phyloP scores from a whole-genome alignment of 106 monocot species.

The Alisma plantagoaquatica region DNA sequence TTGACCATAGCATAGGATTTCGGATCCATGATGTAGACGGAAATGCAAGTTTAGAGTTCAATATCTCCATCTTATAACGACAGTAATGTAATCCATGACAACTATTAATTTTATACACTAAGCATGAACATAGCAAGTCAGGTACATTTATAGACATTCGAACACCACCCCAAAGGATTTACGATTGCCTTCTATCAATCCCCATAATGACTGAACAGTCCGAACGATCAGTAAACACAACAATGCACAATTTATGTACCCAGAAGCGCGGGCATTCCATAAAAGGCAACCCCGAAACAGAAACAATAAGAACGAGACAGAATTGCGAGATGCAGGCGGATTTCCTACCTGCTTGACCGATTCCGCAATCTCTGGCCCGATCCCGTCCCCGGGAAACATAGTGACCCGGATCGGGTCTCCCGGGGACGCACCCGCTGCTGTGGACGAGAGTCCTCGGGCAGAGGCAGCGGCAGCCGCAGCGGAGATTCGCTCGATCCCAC shows the following conservation, averaged over 20 bases:
- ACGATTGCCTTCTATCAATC: no score
- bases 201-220: no score
- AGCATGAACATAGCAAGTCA: no score
- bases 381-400: conserved; percentile 82
- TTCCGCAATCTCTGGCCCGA: conserved; percentile 78
- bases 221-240: not conserved
- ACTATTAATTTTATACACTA: no score
- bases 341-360: conserved; percentile 84
- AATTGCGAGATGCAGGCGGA: not conserved
- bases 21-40: no score
- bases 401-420: conserved; percentile 40
- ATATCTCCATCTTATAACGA: no score
- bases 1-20: no score
- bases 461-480: not conserved
- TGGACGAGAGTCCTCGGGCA: conserved; percentile 4
- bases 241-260: not conserved
- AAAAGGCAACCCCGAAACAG: not conserved
- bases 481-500: not conserved
- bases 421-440: not conserved
- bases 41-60: no score
- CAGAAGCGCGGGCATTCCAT: not conserved
- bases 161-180: no score
- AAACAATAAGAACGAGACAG: not conserved
- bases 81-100: no score
- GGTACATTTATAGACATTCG: no score